These are phyloP conservation scores for Clitopilus hobsonii DNA, from an alignment of 768 basidiomycete genomes.

Conservation along the genomic window DNA sequence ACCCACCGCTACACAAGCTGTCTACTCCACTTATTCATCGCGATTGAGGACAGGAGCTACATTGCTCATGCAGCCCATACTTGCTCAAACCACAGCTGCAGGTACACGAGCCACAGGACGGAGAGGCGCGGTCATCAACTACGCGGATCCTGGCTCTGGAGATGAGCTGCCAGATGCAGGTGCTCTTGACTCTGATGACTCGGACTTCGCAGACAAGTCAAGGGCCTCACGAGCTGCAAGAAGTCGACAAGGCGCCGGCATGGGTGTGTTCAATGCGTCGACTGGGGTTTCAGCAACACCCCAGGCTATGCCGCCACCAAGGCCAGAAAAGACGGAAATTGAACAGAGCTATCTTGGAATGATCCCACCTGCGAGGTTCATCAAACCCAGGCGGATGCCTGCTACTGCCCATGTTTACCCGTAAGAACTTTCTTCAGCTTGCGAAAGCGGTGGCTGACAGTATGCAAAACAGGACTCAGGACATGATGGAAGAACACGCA, in stretches of 20 bases:
- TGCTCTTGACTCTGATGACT: slow-evolving; percentile 80
- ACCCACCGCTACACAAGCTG: slow-evolving; percentile 62
- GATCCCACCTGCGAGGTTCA: slow-evolving; percentile 76
- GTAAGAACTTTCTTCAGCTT: slow-evolving; percentile 43
- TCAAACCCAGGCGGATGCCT: slow-evolving; percentile 53
- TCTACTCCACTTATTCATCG: slow-evolving; percentile 80
- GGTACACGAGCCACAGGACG: slow-evolving; percentile 44
- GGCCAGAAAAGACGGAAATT: slow-evolving; percentile 53
- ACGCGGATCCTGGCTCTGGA: slow-evolving; percentile 80
- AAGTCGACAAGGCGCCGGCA: slow-evolving; percentile 40
- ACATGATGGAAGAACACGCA: slow-evolving; percentile 62
- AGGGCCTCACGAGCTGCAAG: slow-evolving; percentile 47
- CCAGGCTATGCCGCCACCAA: slow-evolving; percentile 23
- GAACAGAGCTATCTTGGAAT: slow-evolving; percentile 90
- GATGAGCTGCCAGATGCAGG: slow-evolving; percentile 81
- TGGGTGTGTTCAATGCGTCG: slow-evolving; percentile 51
- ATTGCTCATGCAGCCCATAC: slow-evolving; percentile 85
- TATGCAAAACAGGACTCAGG: slow-evolving; percentile 47
- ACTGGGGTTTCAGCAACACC: slow-evolving; percentile 39
- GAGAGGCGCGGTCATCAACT: slow-evolving; percentile 74
- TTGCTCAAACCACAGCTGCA: slow-evolving; percentile 33
- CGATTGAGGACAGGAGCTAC: slow-evolving; percentile 89
- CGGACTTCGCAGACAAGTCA: slow-evolving; percentile 50
- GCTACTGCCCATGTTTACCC: slow-evolving; percentile 66
- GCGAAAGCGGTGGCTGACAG: slow-evolving; percentile 2